Evolutionary conservation across 2,329 filamentous ascomycete species (phyloP), one percentile per base, ranked within the genome.

Genomic region (Byssochlamys sp.): DNA sequence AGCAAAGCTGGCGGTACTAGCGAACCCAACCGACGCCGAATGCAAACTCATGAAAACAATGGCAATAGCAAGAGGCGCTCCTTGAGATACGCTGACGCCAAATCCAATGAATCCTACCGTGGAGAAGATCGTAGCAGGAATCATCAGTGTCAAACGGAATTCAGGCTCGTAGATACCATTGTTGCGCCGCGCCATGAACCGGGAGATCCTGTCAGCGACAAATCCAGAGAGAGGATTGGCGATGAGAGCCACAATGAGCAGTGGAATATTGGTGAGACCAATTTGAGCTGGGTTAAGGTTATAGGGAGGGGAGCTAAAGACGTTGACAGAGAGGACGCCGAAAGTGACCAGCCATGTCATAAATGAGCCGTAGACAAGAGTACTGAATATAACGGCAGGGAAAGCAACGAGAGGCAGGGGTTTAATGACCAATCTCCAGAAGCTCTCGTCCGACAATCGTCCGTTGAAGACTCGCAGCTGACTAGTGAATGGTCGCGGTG

Each of bases 71-170:
- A 73, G 53, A 0, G 67, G 65, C 14, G 62, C 62, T 0, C 66
- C 66, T 4, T 64, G 61, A 2, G 71, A 66, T 0, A 69, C 69
- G 4, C 67, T 71, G 57, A 73, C 67, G 25, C 67, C 75, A 52
- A 77, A 77, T 7, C 75, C 74, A 0, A 77, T 62, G 57, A 76
- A 76, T 0, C 73, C 75, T 1, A 71, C 65, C 0, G 74, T 72
- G 0, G 65, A 66, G 10, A 71, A 59, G 4, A 63, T 54, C 1
- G 66, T 65, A 29, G 67, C 67, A 10, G 69, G 64, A 49, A 71
- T 51, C 49, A 51, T 51, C 9, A 51, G 9, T 7, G 49, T 51
- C 58, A 75, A 61, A 51, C 71, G 66, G 63, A 75, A 74, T 60
- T 75, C 72, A 1, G 72, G 71, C 55, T 70, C 64, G 57, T 71